These are phyloP conservation scores for Lathyrus aphaca DNA, from an alignment of 306 rosid genomes.

Conservation along the genomic window DNA sequence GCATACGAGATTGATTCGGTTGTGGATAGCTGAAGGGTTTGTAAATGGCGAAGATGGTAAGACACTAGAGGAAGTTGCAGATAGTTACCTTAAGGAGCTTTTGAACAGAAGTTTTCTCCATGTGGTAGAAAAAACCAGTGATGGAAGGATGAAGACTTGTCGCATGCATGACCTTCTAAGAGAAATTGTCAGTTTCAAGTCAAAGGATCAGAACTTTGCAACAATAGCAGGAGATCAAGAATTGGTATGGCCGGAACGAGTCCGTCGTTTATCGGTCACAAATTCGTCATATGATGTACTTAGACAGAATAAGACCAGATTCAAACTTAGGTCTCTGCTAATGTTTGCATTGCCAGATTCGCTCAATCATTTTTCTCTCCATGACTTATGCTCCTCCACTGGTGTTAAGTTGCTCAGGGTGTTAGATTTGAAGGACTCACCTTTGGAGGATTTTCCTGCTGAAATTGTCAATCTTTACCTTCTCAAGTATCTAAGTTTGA, in stretches of 20 bases:
- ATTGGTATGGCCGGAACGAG: conserved; percentile 54
- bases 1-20: conserved; percentile 52
- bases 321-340: conserved; percentile 58
- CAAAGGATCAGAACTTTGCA: conserved; percentile 61
- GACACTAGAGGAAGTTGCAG: conserved; percentile 62
- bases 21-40: conserved; percentile 75
- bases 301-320: conserved; percentile 33
- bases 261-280: conserved; percentile 53
- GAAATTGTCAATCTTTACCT: conserved; percentile 50
- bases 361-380: conserved; percentile 38
- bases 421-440: conserved; percentile 53
- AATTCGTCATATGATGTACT: conserved; percentile 42
- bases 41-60: conserved; percentile 51
- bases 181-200: conserved; percentile 54
- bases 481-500: conserved; percentile 57
- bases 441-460: conserved; percentile 50
- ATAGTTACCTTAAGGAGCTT: conserved; percentile 61
- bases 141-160: conserved; percentile 49
- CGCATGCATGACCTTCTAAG: conserved; percentile 59
- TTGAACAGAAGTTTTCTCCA: conserved; percentile 59
- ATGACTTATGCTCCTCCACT: conserved; percentile 23
- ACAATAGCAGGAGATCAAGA: conserved; percentile 52
- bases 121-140: conserved; percentile 47
- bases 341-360: conserved; percentile 52
- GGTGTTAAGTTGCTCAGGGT: conserved; percentile 51